These are phyloP conservation scores for Backusella tuberculispora DNA, from an alignment of 192 early-diverging fungal genomes.

Conservation along the genomic window DNA sequence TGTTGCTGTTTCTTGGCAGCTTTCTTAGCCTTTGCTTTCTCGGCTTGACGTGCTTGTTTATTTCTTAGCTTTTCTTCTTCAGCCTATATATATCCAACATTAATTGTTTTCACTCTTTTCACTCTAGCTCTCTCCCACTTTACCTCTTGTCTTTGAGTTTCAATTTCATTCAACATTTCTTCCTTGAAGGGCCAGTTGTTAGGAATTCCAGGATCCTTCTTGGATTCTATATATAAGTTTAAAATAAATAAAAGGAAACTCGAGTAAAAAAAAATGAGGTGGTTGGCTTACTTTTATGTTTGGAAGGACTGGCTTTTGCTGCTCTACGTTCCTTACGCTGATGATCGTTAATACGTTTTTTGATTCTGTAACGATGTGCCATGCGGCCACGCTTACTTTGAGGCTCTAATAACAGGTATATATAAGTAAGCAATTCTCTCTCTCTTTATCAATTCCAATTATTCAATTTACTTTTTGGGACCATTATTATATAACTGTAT, in stretches of 20 bases:
- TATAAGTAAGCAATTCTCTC: not conserved
- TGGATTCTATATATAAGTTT: conserved; percentile 30
- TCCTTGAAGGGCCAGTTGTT: conserved; percentile 56
- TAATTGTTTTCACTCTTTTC: not conserved
- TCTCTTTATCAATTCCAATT: not conserved
- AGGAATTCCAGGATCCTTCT: conserved; percentile 57
- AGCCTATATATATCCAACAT: conserved; percentile 3
- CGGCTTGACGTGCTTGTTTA: conserved; percentile 22
- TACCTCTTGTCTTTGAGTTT: conserved; percentile 45
- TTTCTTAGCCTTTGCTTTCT: conserved; percentile 28
- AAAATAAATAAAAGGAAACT: not conserved
- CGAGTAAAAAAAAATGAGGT: not conserved
- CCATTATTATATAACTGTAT: conserved; percentile 21
- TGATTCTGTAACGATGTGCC: conserved; percentile 62
- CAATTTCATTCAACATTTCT: conserved; percentile 49
- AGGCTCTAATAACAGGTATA: conserved; percentile 41
- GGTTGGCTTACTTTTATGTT: conserved; percentile 36
- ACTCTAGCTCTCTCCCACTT: not conserved
- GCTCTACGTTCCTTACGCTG: conserved; percentile 58
- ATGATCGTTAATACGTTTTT: conserved; percentile 61
- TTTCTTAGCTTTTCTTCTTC: conserved; percentile 28
- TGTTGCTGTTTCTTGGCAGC: conserved; percentile 12
- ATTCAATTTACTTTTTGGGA: conserved; percentile 31
- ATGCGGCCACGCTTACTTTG: conserved; percentile 61
- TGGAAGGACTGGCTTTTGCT: conserved; percentile 52